Base-by-base conservation (phyloP, 2,329 filamentous ascomycete genomes). In the Cladorrhinum sp. region DNA sequence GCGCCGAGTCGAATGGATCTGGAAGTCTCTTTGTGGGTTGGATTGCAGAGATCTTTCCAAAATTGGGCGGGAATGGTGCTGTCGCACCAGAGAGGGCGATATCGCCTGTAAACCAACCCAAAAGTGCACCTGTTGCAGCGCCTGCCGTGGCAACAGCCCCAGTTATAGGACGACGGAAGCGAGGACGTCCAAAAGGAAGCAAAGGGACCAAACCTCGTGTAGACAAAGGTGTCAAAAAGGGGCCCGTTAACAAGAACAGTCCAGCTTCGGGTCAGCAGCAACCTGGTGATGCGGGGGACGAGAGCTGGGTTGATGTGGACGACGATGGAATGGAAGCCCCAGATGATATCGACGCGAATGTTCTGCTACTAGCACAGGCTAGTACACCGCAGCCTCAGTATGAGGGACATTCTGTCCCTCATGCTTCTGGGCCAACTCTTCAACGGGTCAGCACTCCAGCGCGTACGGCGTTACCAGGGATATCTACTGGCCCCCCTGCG, bases 21-120 rank as follows among this genome's bases (percentile, higher is more conserved):
- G 86, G 85, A 1, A 78, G 79, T 20, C 73, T 84, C 10, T 84
- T 88, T 61, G 77, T 88, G 28, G 81, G 82, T 20, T 88, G 85
- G 85, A 73, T 87, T 50, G 76, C 83, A 12, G 85, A 88, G 67
- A 85, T 88, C 58, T 88, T 88, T 62, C 85, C 85, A 18, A 76
- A 73, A 36, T 71, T 73, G 60, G 73, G 71, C 67, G 63, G 58
- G 28, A 67, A 58, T 39, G 55, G 48, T 26, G n/a, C 16, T 46
- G 2, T 4, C 30, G 62, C 50, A 36, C 64, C 64, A 23, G 63
- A 59, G 56, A 46, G 42, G 7, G 57, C 67, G 26, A 65, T 69
- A 64, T 73, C 67, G 62, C 9, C 54, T 28, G 26, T 28, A 28
- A 28, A 57, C 5, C 67, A 66, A 21, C 46, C 63, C 64, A 24